Conservation (phyloP, 371 early-diverging fungal genomes). For the Mucor velutinosus region DNA sequence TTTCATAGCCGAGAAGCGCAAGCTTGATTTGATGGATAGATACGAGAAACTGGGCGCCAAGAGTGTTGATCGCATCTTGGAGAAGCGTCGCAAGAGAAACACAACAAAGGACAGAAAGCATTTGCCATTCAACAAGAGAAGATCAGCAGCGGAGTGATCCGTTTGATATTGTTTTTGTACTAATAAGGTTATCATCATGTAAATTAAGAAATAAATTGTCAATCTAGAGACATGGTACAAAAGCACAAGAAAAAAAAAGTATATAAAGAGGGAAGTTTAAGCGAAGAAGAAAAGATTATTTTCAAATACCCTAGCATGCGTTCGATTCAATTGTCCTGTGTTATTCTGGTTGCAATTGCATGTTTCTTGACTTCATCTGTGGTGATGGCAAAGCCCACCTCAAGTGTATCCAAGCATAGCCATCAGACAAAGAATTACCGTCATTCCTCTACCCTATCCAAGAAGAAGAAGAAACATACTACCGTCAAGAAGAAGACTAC, state of each 20-base stretch:
- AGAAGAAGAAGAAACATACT: neutral
- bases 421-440: neutral
- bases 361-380: neutral
- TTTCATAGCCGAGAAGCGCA: conserved; percentile 73
- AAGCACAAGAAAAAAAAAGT: neutral
- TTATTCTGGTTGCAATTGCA: neutral
- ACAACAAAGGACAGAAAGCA: conserved; percentile 73
- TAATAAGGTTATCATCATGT: neutral
- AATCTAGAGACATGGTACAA: neutral
- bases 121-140: conserved; percentile 46
- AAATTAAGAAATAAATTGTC: conserved; percentile 5
- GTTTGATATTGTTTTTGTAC: neutral
- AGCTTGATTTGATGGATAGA: conserved; percentile 77
- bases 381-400: neutral
- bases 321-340: neutral
- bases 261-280: neutral
- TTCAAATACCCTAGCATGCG: neutral
- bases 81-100: conserved; percentile 89
- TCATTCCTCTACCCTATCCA: neutral
- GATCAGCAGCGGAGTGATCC: conserved; percentile 29
- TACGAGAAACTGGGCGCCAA: conserved; percentile 70
- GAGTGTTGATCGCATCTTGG: conserved; percentile 77
- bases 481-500: neutral
- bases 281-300: neutral
- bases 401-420: neutral